These are phyloP conservation scores for Colletotrichum coccodes DNA, from an alignment of 2,329 filamentous ascomycete genomes.

Conservation along the genomic window DNA sequence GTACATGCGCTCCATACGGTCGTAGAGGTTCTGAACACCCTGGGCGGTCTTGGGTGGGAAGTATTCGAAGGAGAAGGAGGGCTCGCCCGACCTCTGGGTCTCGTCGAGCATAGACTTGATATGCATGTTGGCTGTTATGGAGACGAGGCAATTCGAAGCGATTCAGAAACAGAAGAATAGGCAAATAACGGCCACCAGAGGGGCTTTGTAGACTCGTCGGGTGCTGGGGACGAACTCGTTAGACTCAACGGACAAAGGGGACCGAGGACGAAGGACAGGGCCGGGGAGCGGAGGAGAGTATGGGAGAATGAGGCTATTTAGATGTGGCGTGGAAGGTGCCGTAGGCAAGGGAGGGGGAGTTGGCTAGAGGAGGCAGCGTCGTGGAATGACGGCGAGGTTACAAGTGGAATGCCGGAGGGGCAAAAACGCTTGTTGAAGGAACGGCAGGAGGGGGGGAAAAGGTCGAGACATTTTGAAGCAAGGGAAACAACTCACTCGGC, in stretches of 20 bases:
- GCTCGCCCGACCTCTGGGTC: conserved; percentile 79
- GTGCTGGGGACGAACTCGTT: conserved; percentile 2
- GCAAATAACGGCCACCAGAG: conserved; percentile 6
- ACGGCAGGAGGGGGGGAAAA: conserved; percentile 6
- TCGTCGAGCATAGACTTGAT: conserved; percentile 91
- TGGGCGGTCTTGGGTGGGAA: conserved; percentile 98
- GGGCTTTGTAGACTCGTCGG: conserved; percentile 18
- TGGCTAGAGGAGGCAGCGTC: neutral
- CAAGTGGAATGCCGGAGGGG: conserved; percentile 25
- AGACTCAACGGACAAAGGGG: conserved; percentile 19
- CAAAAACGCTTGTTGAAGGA: conserved; percentile 14
- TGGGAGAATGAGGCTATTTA: conserved; percentile 12
- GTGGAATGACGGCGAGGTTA: neutral
- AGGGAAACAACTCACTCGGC: conserved; percentile 20
- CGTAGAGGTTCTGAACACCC: conserved; percentile 98
- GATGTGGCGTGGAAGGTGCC: neutral
- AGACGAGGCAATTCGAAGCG: neutral
- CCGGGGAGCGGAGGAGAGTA: neutral
- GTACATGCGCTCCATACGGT: conserved; percentile 99
- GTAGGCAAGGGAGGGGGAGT: neutral
- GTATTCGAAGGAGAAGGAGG: conserved; percentile 99
- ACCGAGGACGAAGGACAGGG: neutral
- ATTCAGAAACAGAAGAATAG: neutral
- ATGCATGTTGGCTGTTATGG: conserved; percentile 74
- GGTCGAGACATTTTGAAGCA: conserved; percentile 14